Conservation (phyloP, 1,139 yeast species). For the Geotrichum australiense region DNA sequence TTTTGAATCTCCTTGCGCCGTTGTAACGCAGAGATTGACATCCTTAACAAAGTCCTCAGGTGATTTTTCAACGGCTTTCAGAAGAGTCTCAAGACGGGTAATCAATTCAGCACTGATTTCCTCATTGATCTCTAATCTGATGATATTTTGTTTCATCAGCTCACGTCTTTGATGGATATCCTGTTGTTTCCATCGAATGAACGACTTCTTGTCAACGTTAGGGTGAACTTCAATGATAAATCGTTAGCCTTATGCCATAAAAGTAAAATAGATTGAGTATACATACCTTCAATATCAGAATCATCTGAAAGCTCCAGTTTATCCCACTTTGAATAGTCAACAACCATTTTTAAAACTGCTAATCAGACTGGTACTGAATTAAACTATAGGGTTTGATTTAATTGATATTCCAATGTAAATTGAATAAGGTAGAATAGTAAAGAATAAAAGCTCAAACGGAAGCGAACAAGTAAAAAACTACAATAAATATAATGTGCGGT, state of each 20-base stretch:
- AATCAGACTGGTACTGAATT: no score
- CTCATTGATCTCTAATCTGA: conserved; percentile 62
- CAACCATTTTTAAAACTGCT: conserved; percentile 39
- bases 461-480: no score
- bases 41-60: conserved; percentile 6
- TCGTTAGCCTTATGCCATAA: conserved; percentile 1
- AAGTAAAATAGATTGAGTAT: background rate
- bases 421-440: no score
- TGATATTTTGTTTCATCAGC: conserved; percentile 70
- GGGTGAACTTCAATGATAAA: conserved; percentile 60
- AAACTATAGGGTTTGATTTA: no score
- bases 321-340: conserved; percentile 98
- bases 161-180: conserved; percentile 91
- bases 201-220: conserved; percentile 89
- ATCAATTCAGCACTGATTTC: conserved; percentile 74
- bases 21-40: conserved; percentile 13
- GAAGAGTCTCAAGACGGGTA: conserved; percentile 59
- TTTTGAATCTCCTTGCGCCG: conserved; percentile 26
- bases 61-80: conserved; percentile 32
- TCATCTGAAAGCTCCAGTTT: conserved; percentile 92
- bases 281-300: conserved; percentile 66
- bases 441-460: no score
- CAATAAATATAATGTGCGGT: no score
- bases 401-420: no score
- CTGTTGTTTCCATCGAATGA: conserved; percentile 94